Percentiles rank a stretch among this genome's conserved stretches.
phyloP scores from a whole-genome alignment of 1,139 yeast species.

The Candida sanyaensis region DNA sequence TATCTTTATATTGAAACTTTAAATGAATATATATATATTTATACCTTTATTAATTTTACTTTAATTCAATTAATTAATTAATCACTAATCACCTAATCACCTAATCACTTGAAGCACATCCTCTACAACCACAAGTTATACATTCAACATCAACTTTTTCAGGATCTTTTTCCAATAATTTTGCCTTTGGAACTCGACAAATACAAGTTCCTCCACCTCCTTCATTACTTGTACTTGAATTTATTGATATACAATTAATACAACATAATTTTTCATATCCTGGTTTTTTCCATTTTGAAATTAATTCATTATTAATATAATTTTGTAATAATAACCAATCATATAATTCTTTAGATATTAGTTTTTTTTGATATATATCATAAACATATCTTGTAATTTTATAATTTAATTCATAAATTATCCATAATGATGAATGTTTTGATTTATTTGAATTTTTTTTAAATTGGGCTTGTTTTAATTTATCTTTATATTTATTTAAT shows the following conservation, averaged over 20 bases:
- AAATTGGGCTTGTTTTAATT: conserved; percentile 60
- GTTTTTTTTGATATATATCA: conserved; percentile 68
- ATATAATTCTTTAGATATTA: conserved; percentile 69
- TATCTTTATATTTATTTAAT: conserved; percentile 58
- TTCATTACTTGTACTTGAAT: conserved; percentile 35
- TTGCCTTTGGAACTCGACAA: conserved; percentile 79
- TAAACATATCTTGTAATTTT: conserved; percentile 78
- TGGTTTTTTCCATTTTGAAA: conserved; percentile 89
- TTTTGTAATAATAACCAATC: conserved; percentile 73
- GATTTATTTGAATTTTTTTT: conserved; percentile 27
- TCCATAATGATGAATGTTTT: conserved; percentile 64
- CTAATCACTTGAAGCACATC: conserved; percentile 82
- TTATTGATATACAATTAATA: conserved; percentile 68
- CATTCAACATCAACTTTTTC: conserved; percentile 51
- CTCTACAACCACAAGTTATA: conserved; percentile 85
- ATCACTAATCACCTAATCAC: no score
- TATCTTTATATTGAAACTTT: neutral
- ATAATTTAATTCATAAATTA: conserved; percentile 67
- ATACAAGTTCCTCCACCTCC: conserved; percentile 71
- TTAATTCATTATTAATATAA: conserved; percentile 67
- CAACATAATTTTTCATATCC: conserved; percentile 92
- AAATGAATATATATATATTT: neutral
- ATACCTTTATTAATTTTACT: neutral
- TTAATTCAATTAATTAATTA: no score
- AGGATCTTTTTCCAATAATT: conserved; percentile 35